These are phyloP conservation scores for Vigna hirtella DNA, from an alignment of 306 rosid genomes.

Conservation along the genomic window DNA sequence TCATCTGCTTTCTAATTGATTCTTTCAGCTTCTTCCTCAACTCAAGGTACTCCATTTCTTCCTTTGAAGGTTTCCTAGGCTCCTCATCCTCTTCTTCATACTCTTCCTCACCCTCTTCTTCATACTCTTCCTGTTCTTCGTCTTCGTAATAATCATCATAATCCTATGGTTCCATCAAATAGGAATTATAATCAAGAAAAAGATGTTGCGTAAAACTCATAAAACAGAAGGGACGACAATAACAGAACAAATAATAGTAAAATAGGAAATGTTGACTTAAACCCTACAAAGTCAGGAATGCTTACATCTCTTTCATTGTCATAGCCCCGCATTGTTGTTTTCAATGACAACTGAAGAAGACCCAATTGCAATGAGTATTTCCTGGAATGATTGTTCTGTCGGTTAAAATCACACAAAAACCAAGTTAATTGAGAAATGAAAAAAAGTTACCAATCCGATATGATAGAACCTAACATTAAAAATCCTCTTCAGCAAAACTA, in stretches of 20 bases:
- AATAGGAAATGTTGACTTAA: not conserved
- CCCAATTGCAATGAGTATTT: constrained; percentile 23
- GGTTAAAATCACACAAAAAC: constrained; percentile 4
- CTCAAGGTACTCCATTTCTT: constrained; percentile 70
- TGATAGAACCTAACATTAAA: not conserved
- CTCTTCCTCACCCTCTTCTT: constrained; percentile 57
- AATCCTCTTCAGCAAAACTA: not conserved
- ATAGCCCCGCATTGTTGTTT: constrained; percentile 62
- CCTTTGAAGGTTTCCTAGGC: constrained; percentile 66
- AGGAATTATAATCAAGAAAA: not conserved
- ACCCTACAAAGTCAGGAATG: not conserved
- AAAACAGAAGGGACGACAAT: not conserved
- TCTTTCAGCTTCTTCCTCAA: constrained; percentile 79
- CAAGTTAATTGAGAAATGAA: not conserved
- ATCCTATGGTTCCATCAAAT: constrained; percentile 46
- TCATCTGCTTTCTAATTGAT: constrained; percentile 59
- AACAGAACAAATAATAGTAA: not conserved
- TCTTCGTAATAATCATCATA: constrained; percentile 55
- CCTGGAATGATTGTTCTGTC: constrained; percentile 12
- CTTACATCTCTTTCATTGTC: constrained; percentile 56
- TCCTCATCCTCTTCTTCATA: constrained; percentile 52
- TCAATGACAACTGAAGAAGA: constrained; percentile 23
- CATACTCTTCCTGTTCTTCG: constrained; percentile 56
- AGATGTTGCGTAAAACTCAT: not conserved
- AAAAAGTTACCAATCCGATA: not conserved